Percentiles rank a stretch among this genome's conserved stretches.
Evolutionary conservation across 176 grass and related monocot genomes (phyloP).

Genomic region (Cymbopogon citratus): DNA sequence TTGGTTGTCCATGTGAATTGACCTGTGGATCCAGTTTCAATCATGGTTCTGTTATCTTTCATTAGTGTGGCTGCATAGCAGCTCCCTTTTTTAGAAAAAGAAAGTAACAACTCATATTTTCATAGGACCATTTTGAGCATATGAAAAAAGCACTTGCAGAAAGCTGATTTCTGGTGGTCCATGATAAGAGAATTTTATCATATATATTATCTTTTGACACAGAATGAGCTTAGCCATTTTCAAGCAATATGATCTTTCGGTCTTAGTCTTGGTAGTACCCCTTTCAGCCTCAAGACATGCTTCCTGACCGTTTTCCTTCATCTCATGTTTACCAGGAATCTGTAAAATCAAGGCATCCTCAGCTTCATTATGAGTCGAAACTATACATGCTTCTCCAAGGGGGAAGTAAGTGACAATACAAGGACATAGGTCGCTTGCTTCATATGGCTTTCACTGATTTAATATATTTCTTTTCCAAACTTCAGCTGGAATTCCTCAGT

Average conservation of each 20-base stretch:
- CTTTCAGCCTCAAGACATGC: conserved; percentile 15
- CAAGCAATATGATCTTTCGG: background rate
- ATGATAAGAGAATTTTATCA: background rate
- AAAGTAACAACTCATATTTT: background rate
- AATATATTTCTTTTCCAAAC: conserved; percentile 26
- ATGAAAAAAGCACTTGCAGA: background rate
- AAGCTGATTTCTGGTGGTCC: background rate
- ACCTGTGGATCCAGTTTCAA: background rate
- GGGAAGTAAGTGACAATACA: conserved; percentile 59
- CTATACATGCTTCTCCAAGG: conserved; percentile 92
- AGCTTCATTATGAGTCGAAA: conserved; percentile 91
- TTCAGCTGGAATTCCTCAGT: conserved; percentile 74
- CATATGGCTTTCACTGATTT: background rate
- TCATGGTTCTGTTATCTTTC: background rate
- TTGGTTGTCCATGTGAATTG: background rate
- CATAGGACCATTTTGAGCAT: background rate
- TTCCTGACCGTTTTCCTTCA: background rate
- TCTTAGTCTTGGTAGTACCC: background rate
- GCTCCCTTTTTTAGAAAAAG: background rate
- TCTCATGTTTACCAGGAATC: conserved; percentile 60
- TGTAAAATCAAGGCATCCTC: conserved; percentile 90
- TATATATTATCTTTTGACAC: background rate
- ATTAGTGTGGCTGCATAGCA: background rate
- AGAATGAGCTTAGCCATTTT: background rate
- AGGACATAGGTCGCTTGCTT: background rate